Evolutionary conservation across 352 stramenopile genomes (phyloP), one percentile per base, ranked within the genome.

Genomic region (Pythium scleroteichum): DNA sequence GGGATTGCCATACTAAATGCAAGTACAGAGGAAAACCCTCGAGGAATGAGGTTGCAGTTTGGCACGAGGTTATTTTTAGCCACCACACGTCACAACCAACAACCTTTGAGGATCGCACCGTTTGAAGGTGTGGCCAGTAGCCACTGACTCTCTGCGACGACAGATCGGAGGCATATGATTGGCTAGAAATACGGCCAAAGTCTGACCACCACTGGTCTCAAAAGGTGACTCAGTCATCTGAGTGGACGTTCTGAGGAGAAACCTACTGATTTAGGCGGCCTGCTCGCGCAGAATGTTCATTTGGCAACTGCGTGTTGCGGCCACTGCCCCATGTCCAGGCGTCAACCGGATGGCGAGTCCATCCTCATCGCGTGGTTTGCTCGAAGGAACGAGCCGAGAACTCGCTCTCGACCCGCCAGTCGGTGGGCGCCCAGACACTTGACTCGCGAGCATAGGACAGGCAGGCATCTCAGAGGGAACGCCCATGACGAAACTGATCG

Each of bases 61-160:
- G 14, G 16, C 44, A 52, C 40, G 29, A 35, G 53, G 35, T 45
- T 62, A 54, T 40, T 62, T 62, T 62, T 51, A 24, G 44, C 27
- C 32, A 42, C 24, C 41, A 57, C 50, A 41, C 26, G 47, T 53
- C 51, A 46, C 49, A 41, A 32, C 29, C 48, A 45, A 52, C 45
- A 53, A 51, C 58, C 48, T 59, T 65, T 65, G 58, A 65, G 58
- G 58, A 65, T 65, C 58, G 58, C 58, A 59, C 35, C 41, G 42
- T 40, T 29, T 59, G 22, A 64, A 59, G 40, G 19, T 56, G 39
- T 60, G 53, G 53, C 39, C 29, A 35, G 29, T 29, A 42, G 42
- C 54, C 42, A 62, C 55, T 62, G 55, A 62, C 55, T 62, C 55
- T 62, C 57, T 64, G 38, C 52, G 57, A 64, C 44, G 44, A 26